Evolutionary conservation across 208 protist species (phyloP).

Genomic region (Vickermania ingenoplastis): DNA sequence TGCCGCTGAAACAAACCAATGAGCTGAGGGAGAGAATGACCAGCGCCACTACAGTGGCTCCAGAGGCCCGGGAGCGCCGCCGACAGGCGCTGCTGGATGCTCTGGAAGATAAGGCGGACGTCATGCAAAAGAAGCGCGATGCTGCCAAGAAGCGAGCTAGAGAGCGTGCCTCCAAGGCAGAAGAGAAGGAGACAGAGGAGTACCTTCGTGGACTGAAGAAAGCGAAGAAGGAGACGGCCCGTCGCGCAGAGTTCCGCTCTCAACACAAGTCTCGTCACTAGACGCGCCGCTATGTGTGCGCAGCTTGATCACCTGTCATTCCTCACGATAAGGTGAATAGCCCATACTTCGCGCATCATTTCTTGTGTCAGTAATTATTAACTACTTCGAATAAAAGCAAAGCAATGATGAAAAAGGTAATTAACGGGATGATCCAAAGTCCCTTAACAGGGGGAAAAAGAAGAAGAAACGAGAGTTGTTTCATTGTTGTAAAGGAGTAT

Average conservation of each 20-base stretch:
- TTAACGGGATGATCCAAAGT: too few species aligned
- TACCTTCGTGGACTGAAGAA: conserved; percentile 81
- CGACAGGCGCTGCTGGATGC: conserved; percentile 68
- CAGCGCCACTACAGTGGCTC: conserved; percentile 57
- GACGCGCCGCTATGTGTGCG: not conserved
- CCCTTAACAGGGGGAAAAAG: too few species aligned
- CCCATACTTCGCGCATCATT: conserved; percentile 1
- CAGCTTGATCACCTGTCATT: too few species aligned
- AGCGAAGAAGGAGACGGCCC: conserved; percentile 89
- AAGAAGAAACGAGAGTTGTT: too few species aligned
- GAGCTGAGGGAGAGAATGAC: conserved; percentile 66
- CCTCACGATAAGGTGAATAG: too few species aligned
- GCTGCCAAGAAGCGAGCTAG: conserved; percentile 68
- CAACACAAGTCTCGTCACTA: conserved; percentile 80
- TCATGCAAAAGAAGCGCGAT: conserved; percentile 65
- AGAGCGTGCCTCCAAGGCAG: conserved; percentile 33
- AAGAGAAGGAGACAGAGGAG: conserved; percentile 54
- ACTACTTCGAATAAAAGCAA: conserved; percentile 7
- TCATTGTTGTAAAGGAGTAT: too few species aligned
- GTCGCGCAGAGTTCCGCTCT: conserved; percentile 76
- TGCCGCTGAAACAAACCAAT: conserved; percentile 44
- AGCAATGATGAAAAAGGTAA: not conserved
- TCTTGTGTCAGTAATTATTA: not conserved
- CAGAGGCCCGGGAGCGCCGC: conserved; percentile 72
- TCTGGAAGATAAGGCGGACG: conserved; percentile 59